Evolutionary conservation across 202 grass and related monocot species (phyloP), one percentile per base, ranked within the genome.

Genomic region (Panicum hallii): DNA sequence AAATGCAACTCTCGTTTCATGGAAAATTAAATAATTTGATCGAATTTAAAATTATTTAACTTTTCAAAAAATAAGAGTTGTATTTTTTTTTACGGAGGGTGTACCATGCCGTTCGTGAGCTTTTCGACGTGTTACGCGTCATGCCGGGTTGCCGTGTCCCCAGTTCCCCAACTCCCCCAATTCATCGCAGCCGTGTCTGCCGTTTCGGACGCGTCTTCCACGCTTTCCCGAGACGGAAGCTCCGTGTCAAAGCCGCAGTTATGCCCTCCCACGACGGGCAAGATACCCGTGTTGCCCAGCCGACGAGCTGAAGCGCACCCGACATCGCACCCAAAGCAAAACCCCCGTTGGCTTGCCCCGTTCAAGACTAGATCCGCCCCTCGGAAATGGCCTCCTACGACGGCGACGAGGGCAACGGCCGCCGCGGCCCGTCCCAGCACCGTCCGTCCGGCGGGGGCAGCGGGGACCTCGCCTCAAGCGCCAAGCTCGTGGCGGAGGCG

Each of bases 401-500:
- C 83, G 83, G 53, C 73, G 87, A 74, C 63, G 79, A 65, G 68
- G 79, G 70, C 58, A 38, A 57, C 17, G 73, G 67, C 40, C 47
- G 74, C 9, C 68, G 63, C 54, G 63, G 67, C 15, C 36, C 74
- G 10, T 63, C 68, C 32, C 82, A 83, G 60, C 86, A 86, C 62
- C 86, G 47, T 0, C 78, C 73, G 2, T 89, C 86, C 7, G 74
- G 66, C 15, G 73, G 72, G 22, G 82, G 82, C 16, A 81, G 81
- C 86, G 82, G 85, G 9, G 88, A 91, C 70, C 83, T 95, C 16
- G 82, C 87, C 6, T 90, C 88, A 7, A 95, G 93, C 80, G 90
- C 93, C 13, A 92, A 95, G 87, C 86, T 91, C 81, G 55, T 95
- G 80, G 93, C 88, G 17, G 88, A 89, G 32, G 88, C 86, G 70